Conservation (phyloP, 75 land plant genomes). For the Pinus albicaulis region DNA sequence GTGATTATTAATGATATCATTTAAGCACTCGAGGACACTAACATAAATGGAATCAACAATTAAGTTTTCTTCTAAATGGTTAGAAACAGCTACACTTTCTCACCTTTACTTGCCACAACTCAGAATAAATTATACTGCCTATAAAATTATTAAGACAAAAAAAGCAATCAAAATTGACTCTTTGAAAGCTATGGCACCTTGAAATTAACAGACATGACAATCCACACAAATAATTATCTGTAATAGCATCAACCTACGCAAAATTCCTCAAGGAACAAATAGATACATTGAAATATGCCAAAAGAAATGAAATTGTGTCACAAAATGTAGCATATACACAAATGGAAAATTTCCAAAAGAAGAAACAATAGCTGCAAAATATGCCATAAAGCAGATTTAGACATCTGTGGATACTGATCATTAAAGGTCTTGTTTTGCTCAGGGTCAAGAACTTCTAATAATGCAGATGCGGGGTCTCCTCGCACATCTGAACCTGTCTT, state of each 20-base stretch:
- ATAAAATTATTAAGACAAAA: not conserved
- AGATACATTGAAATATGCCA: not conserved
- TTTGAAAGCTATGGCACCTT: not conserved
- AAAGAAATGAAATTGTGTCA: too few relatives aligned
- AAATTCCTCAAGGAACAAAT: not conserved
- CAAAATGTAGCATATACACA: too few relatives aligned
- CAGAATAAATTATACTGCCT: not conserved
- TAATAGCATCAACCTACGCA: not conserved
- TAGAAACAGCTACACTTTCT: not conserved
- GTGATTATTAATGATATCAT: not conserved
- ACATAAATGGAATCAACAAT: too few relatives aligned
- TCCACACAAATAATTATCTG: not conserved
- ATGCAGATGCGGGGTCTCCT: constrained; percentile 97
- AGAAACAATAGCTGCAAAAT: not conserved
- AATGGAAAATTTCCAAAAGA: not conserved
- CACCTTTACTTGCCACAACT: not conserved
- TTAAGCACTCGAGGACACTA: too few relatives aligned
- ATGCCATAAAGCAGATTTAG: not conserved
- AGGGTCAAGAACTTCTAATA: constrained; percentile 96
- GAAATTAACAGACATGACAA: not conserved
- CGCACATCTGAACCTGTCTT: constrained; percentile 96
- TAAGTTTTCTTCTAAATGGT: too few relatives aligned
- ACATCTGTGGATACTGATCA: constrained; percentile 87
- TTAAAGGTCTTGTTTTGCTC: constrained; percentile 94
- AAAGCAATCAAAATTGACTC: not conserved